phyloP scores from a whole-genome alignment of 1,284 basidiomycete species.

The Earliella scabrosa region DNA sequence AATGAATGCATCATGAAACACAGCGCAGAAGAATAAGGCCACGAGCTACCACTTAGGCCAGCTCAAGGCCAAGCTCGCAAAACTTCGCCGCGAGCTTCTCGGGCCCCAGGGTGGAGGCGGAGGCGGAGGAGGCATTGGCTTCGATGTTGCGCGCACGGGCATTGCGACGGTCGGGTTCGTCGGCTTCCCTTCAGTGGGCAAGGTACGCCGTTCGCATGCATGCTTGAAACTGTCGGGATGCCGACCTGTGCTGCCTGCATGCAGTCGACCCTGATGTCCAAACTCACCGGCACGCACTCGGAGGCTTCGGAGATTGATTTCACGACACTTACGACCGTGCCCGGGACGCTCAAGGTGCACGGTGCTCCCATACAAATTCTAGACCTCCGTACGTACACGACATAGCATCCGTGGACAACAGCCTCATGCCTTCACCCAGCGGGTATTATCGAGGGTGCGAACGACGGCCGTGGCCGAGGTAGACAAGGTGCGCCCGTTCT shows the following conservation, averaged over 20 bases:
- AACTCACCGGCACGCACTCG: constrained; percentile 96
- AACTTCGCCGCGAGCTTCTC: constrained; percentile 94
- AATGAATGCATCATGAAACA: constrained; percentile 10
- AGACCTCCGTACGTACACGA: constrained; percentile 71
- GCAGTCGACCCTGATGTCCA: constrained; percentile 97
- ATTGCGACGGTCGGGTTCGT: constrained; percentile 97
- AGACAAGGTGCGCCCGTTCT: constrained; percentile 72
- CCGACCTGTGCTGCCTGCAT: constrained; percentile 14
- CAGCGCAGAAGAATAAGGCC: constrained; percentile 97
- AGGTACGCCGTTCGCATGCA: constrained; percentile 62
- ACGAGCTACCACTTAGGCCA: constrained; percentile 95
- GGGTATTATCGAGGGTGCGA: constrained; percentile 99
- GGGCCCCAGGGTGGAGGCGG: constrained; percentile 80
- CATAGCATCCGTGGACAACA: constrained; percentile 13
- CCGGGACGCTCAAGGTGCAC: constrained; percentile 93
- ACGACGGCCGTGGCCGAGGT: constrained; percentile 97
- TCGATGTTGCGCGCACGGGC: constrained; percentile 98
- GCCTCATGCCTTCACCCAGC: constrained; percentile 52
- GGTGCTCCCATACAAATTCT: constrained; percentile 93
- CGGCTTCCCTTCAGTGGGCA: constrained; percentile 86
- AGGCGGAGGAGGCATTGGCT: constrained; percentile 85
- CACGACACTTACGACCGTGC: constrained; percentile 92
- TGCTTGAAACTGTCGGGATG: constrained; percentile 45
- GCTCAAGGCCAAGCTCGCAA: constrained; percentile 98
- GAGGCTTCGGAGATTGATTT: constrained; percentile 99